Base-by-base conservation (phyloP, 208 protist species). In the Leishmania tarentolae region DNA sequence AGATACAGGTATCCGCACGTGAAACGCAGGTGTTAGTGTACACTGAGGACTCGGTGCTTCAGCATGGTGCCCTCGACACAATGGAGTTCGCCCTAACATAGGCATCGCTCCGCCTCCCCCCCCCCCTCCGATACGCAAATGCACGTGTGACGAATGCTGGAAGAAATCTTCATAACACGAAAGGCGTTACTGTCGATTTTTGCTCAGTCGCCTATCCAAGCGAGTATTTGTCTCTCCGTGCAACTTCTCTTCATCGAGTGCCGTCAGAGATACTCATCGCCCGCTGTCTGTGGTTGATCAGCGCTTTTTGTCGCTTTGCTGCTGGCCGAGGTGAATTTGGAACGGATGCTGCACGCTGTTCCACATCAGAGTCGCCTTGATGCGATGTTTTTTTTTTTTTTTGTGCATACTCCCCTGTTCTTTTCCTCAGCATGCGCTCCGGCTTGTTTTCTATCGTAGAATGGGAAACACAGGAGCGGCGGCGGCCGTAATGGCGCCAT, bases 11-110 rank as follows among this genome's bases (percentile, higher is more conserved):
- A 31, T 82, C 79, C 21, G 75, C 79, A 3, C 80, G 72, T 44
- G 86, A 86, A 65, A 82, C 89, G 59, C 76, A 85, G 44, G 80
- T 91, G 21, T 88, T 50, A 0, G 82, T 93, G 3, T 93, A 89
- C 78, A 78, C 87, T 4, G 71, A 84, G n/a, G 74, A 83, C 37
- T 63, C 69, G 9, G 76, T 90, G 42, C 79, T 94, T 57, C 83
- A 88, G 56, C 53, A 42, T 21, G 83, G 75, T 46, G 86, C 87
- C 21, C 61, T 87, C 37, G 76, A 87, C 77, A 83, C 76, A 15
- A 68, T 87, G 68, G 53, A 83, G 65, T 83, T 87, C 40, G 75
- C 79, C 21, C 68, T 87, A 28, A n/a, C 68, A 59, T 81, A 80
- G 56, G 21, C 56, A 21, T n/a, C 21, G 0, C n/a, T 15, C 28